Percentiles rank a stretch among this genome's conserved stretches.
Evolutionary conservation across 495 filamentous ascomycete genomes (phyloP).

Genomic region (Penicillium fimorum): DNA sequence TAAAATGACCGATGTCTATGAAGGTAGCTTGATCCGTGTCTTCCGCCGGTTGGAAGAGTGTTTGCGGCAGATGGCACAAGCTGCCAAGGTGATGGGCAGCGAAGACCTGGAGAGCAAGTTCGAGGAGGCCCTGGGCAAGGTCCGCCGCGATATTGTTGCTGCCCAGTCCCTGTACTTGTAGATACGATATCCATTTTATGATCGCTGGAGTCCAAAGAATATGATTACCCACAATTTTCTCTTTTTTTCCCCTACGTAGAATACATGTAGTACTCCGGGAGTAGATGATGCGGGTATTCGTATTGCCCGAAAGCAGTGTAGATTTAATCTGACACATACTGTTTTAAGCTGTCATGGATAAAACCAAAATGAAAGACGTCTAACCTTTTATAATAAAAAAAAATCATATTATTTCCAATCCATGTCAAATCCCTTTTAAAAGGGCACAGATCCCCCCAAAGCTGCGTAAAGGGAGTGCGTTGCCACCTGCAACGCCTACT

Average conservation of each 20-base stretch:
- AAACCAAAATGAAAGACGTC: not conserved
- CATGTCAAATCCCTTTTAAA: not conserved
- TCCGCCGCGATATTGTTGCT: conserved; percentile 87
- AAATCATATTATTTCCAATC: not conserved
- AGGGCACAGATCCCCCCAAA: conserved; percentile 17
- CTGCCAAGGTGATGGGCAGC: conserved; percentile 94
- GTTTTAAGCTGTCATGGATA: not conserved
- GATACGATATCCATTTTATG: conserved; percentile 21
- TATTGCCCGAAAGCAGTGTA: conserved; percentile 11
- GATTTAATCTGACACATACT: conserved; percentile 2
- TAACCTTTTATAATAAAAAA: not conserved
- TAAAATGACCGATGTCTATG: conserved; percentile 98
- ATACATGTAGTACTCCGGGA: not conserved
- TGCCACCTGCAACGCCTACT: conserved; percentile 45
- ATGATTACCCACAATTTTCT: conserved; percentile 3
- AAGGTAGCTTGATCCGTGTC: conserved; percentile 91
- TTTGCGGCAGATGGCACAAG: conserved; percentile 96
- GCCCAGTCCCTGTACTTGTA: conserved; percentile 89
- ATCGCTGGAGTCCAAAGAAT: conserved; percentile 6
- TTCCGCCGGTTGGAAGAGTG: conserved; percentile 95
- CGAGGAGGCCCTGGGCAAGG: conserved; percentile 75
- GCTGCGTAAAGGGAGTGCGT: conserved; percentile 36
- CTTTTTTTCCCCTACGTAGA: not conserved
- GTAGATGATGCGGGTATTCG: conserved; percentile 14
- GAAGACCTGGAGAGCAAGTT: conserved; percentile 90